phyloP scores from a whole-genome alignment of 2,329 filamentous ascomycete genomes.

The Magnaporthiopsis poae region DNA sequence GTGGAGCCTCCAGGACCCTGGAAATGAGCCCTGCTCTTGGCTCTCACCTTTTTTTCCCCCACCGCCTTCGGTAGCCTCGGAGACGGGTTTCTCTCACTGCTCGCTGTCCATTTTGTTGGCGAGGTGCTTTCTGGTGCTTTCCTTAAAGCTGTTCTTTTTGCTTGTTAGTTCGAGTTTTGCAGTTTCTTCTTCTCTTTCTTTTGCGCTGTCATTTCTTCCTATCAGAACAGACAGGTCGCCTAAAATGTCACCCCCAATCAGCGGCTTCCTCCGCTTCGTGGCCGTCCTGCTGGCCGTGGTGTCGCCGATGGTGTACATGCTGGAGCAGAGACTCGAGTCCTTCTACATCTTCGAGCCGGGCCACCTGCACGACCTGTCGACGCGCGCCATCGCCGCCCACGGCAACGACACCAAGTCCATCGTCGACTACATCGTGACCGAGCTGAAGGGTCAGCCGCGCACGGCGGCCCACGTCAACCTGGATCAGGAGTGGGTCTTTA shows the following conservation, averaged over 20 bases:
- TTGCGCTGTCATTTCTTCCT: not conserved
- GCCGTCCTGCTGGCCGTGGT: conserved; percentile 45
- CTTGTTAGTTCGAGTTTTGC: not conserved
- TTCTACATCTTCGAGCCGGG: conserved; percentile 69
- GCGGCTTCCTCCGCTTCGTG: conserved; percentile 23
- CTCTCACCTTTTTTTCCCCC: not conserved
- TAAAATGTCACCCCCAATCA: conserved; percentile 6
- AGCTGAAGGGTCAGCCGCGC: conserved; percentile 49
- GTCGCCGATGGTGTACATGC: conserved; percentile 41
- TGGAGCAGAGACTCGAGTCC: conserved; percentile 48
- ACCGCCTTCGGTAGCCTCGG: conserved; percentile 5
- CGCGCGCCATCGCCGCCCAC: conserved; percentile 55
- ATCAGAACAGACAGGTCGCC: not conserved
- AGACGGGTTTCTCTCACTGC: not conserved
- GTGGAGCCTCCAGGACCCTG: not conserved
- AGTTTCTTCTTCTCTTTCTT: not conserved
- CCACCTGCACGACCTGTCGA: conserved; percentile 58
- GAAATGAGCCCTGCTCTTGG: not conserved
- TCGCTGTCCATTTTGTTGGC: not conserved
- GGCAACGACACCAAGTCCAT: conserved; percentile 66
- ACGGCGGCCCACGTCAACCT: conserved; percentile 50
- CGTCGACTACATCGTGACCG: conserved; percentile 58
- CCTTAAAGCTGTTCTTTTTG: not conserved
- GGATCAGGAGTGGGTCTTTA: conserved; percentile 79
- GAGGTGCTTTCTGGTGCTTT: not conserved